These are phyloP conservation scores for Ganoderma meredithae DNA, from an alignment of 1,284 basidiomycete genomes.

Conservation along the genomic window DNA sequence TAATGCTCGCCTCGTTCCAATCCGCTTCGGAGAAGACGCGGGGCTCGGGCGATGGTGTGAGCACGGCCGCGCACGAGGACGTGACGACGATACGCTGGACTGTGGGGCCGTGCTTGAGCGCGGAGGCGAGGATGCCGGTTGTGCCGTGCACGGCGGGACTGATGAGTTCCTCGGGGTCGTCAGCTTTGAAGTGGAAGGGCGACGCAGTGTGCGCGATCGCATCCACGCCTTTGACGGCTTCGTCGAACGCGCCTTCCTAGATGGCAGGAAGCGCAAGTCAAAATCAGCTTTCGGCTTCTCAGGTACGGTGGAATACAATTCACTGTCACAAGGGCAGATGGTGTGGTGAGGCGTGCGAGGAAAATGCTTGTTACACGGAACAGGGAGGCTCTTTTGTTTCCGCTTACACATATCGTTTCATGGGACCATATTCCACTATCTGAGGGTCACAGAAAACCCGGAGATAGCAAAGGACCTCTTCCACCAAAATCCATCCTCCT, in stretches of 20 bases:
- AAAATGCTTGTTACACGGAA: background rate
- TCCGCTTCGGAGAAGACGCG: constrained; percentile 51
- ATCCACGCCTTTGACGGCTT: constrained; percentile 51
- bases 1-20: constrained; percentile 68
- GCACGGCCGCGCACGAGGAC: constrained; percentile 58
- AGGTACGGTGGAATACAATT: background rate
- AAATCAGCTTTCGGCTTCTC: background rate
- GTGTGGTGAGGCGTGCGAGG: background rate
- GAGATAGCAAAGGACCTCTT: background rate
- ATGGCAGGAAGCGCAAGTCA: background rate
- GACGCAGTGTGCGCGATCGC: constrained; percentile 55
- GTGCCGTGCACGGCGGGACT: constrained; percentile 41
- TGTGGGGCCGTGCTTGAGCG: constrained; percentile 41
- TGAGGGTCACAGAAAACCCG: background rate
- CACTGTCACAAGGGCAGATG: background rate
- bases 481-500: background rate
- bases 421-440: background rate
- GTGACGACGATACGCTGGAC: constrained; percentile 76
- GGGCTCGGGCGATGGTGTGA: constrained; percentile 6
- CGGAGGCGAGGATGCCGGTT: constrained; percentile 23
- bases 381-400: background rate
- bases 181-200: constrained; percentile 46
- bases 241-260: constrained; percentile 49
- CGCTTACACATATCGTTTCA: background rate
- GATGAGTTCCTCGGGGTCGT: constrained; percentile 45